Evolutionary conservation across 371 early-diverging fungal genomes (phyloP).

Genomic region (Furculomyces boomerangus): DNA sequence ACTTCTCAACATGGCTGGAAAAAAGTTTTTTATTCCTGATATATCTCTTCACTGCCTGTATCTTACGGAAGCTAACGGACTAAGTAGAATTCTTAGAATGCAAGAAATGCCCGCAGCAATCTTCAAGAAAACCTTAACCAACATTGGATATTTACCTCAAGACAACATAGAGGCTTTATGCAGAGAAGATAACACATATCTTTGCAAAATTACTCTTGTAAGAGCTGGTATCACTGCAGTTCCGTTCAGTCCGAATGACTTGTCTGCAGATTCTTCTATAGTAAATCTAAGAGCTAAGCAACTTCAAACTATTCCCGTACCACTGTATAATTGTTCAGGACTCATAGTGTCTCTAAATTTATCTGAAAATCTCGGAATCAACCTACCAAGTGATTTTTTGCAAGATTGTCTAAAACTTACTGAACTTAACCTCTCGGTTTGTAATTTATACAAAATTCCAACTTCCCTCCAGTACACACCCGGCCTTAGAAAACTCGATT

Average conservation of each 20-base stretch:
- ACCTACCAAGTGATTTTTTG: slow-evolving; percentile 51
- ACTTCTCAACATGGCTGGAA: slow-evolving; percentile 43
- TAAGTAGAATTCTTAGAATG: slow-evolving; percentile 40
- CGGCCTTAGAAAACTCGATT: slow-evolving; percentile 42
- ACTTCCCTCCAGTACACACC: slow-evolving; percentile 31
- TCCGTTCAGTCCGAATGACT: slow-evolving; percentile 14
- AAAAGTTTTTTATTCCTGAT: slow-evolving; percentile 59
- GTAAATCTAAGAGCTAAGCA: slow-evolving; percentile 43
- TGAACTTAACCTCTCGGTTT: slow-evolving; percentile 47
- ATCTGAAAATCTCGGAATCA: slow-evolving; percentile 49
- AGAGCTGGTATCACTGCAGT: slow-evolving; percentile 38
- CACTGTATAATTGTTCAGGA: slow-evolving; percentile 39
- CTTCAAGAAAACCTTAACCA: slow-evolving; percentile 42
- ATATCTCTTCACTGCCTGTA: slow-evolving; percentile 48
- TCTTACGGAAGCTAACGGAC: slow-evolving; percentile 27
- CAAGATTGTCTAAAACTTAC: slow-evolving; percentile 42
- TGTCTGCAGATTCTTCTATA: slow-evolving; percentile 16
- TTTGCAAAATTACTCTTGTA: slow-evolving; percentile 55
- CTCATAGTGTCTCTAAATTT: slow-evolving; percentile 46
- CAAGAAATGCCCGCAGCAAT: slow-evolving; percentile 54
- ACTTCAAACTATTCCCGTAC: slow-evolving; percentile 50
- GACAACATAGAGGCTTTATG: slow-evolving; percentile 59
- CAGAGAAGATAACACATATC: slow-evolving; percentile 68
- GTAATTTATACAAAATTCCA: slow-evolving; percentile 41
- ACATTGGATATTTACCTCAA: slow-evolving; percentile 58